phyloP scores from a whole-genome alignment of 192 early-diverging fungal species.

The Geranomyces michiganensis region DNA sequence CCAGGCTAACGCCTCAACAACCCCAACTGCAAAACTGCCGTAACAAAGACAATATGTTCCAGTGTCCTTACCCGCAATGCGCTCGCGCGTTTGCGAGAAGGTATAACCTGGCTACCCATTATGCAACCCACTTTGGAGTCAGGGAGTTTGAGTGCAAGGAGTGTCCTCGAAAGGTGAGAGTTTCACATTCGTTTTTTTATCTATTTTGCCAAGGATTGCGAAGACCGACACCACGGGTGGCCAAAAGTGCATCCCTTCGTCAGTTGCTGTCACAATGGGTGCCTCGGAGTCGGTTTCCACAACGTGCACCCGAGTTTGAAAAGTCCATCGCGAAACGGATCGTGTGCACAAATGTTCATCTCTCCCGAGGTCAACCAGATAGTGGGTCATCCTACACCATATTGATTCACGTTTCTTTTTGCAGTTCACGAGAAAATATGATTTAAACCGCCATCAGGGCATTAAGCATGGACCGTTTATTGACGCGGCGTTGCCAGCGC shows the following conservation, averaged over 20 bases:
- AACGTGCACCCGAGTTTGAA: too few relatives aligned
- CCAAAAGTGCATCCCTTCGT: too few relatives aligned
- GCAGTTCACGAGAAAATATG: conserved; percentile 28
- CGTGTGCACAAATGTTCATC: too few relatives aligned
- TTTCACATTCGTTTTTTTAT: too few relatives aligned
- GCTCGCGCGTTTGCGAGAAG: conserved; percentile 21
- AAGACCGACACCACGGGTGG: too few relatives aligned
- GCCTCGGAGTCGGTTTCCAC: too few relatives aligned
- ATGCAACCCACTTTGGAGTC: conserved; percentile 25
- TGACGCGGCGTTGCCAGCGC: too few relatives aligned
- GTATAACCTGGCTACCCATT: conserved; percentile 28
- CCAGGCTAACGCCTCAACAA: background rate
- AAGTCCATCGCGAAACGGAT: too few relatives aligned
- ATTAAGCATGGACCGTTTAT: conserved; percentile 9
- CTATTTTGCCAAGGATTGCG: too few relatives aligned
- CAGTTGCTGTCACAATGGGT: too few relatives aligned
- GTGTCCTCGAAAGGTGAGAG: conserved; percentile 19
- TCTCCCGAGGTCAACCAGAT: too few relatives aligned
- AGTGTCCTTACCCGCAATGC: conserved; percentile 16
- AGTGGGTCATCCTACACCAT: too few relatives aligned
- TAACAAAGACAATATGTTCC: background rate
- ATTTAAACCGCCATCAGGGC: conserved; percentile 28
- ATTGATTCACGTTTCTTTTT: background rate
- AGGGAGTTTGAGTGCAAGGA: conserved; percentile 23
- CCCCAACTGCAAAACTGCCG: background rate